Base-by-base conservation (phyloP, 108 stramenopile species). In the Parmales sp. region DNA sequence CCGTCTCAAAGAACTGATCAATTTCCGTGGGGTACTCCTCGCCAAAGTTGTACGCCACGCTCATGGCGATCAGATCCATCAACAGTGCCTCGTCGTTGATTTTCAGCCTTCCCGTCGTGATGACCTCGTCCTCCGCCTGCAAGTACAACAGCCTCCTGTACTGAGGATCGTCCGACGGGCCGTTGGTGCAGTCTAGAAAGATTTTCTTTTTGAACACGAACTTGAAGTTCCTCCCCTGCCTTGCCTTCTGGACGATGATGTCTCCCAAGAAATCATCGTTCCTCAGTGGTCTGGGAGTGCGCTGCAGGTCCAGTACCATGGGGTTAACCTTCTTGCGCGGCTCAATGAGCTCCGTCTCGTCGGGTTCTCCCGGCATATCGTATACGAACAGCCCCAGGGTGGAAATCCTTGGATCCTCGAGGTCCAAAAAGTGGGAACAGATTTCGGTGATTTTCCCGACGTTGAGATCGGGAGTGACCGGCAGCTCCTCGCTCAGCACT, bases 151-250 rank as follows among this genome's bases (percentile, higher is more conserved):
- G 80, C 19, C 80, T 65, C 20, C 63, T 41, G 46, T 65, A 84
- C 45, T 71, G 68, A 29, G 78, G 73, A 60, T 78, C 79, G 26
- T 76, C 71, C 26, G 69, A 71, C n/a, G 77, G 82, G 31, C 72
- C 64, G 46, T 72, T 44, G 50, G 34, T 16, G 44, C 8, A 0
- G 60, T 37, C 37, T 37, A 84, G 74, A 44, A 78, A 80, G 50
- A 84, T 80, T 76, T 84, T 84, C 37, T 80, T 38, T 80, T 84
- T 84, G 76, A 72, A 83, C 29, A 83, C 82, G 67, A 84, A 83
- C 70, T 80, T 82, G 81, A 84, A 84, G 65, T 74, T 44, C 31
- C 80, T 60, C 1, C 78, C 51, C 72, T 82, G 79, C 26, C 83
- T 70, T 8, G 82, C 82, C 60, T 82, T 82, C 22, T 75, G 80